These are phyloP conservation scores for Cryptosporidium ubiquitum DNA, from an alignment of 169 alveolate genomes.

Conservation along the genomic window DNA sequence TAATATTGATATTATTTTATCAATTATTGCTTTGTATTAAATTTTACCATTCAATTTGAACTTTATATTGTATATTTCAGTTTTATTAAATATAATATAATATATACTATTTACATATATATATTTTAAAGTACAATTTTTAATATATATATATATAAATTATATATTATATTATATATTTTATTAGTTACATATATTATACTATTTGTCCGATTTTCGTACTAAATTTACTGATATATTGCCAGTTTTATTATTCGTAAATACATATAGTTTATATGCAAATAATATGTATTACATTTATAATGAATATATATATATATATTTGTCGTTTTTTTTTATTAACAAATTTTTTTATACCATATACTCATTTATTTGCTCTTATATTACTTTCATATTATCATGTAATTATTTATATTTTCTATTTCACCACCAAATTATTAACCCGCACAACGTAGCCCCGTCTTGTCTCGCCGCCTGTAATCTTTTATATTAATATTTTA, in stretches of 20 bases:
- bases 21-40: not conserved
- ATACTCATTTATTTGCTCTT: not conserved
- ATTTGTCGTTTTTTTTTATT: not conserved
- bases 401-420: conserved; percentile 1
- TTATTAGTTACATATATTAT: not conserved
- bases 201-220: not conserved
- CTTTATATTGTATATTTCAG: not conserved
- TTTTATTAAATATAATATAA: too few relatives aligned
- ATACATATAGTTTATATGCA: not conserved
- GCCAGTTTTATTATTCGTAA: not conserved
- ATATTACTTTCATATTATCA: conserved; percentile 8
- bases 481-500: not conserved
- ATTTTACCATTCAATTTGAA: not conserved
- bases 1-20: not conserved
- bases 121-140: too few relatives aligned
- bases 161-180: not conserved
- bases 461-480: not conserved
- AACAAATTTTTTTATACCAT: not conserved
- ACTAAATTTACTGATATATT: not conserved
- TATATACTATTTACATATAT: not conserved
- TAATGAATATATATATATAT: not conserved
- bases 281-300: too few relatives aligned
- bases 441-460: not conserved
- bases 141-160: not conserved
- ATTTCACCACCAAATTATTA: not conserved